Percentiles rank a stretch among this genome's conserved stretches.
Conservation (phyloP, 495 filamentous ascomycete genomes). For the Aspergillus haitiensis region DNA sequence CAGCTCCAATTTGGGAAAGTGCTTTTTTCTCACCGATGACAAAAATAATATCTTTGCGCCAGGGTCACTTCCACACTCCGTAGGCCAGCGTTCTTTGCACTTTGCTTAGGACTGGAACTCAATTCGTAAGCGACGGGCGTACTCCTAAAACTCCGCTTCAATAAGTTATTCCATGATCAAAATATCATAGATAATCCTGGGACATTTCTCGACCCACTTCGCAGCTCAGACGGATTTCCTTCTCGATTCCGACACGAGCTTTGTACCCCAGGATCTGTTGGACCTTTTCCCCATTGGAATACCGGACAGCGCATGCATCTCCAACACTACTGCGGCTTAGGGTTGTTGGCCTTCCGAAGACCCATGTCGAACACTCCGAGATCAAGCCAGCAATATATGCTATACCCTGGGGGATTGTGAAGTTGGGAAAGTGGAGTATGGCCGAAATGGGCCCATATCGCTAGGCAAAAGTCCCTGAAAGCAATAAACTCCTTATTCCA, state of each 20-base stretch:
- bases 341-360: constrained; percentile 47
- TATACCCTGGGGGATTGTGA: constrained; percentile 49
- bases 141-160: constrained; percentile 31
- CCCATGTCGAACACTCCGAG: constrained; percentile 54
- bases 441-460: constrained; percentile 59
- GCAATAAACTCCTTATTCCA: constrained; percentile 62
- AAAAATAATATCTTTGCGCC: neutral
- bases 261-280: constrained; percentile 58
- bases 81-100: constrained; percentile 2
- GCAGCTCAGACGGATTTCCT: constrained; percentile 54
- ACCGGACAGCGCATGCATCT: constrained; percentile 55
- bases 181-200: neutral
- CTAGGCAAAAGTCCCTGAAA: constrained; percentile 60
- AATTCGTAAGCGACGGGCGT: constrained; percentile 39
- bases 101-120: constrained; percentile 23
- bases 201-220: constrained; percentile 36
- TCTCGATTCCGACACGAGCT: constrained; percentile 55
- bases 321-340: constrained; percentile 57
- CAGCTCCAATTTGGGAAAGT: too few species aligned
- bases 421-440: constrained; percentile 54
- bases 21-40: too few species aligned
- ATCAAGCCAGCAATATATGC: constrained; percentile 51
- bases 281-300: constrained; percentile 59
- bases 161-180: constrained; percentile 5
- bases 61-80: neutral